Percentiles rank a stretch among this genome's conserved stretches.
Evolutionary conservation across 2,329 filamentous ascomycete genomes (phyloP).

Genomic region (Fusarium sp.): DNA sequence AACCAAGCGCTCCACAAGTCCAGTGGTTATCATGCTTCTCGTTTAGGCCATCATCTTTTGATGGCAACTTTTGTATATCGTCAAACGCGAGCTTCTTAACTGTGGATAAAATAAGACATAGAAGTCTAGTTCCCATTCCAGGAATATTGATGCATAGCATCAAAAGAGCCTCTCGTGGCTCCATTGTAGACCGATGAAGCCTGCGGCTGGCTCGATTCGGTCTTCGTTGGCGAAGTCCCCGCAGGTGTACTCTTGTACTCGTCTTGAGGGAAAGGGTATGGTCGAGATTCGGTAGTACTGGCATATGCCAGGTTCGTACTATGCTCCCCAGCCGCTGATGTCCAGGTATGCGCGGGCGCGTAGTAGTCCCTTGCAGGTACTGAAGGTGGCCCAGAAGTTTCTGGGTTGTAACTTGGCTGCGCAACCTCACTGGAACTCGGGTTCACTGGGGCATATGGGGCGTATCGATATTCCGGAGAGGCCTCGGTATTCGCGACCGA

Average conservation of each 20-base stretch:
- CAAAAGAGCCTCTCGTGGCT: conserved; percentile 58
- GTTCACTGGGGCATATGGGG: conserved; percentile 54
- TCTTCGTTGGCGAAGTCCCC: conserved; percentile 47
- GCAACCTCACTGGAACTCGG: conserved; percentile 49
- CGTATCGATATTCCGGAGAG: conserved; percentile 68
- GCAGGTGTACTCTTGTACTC: conserved; percentile 56
- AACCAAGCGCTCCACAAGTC: conserved; percentile 36
- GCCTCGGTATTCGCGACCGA: conserved; percentile 63
- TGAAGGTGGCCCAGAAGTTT: conserved; percentile 46
- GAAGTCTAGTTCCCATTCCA: conserved; percentile 63
- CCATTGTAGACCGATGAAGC: conserved; percentile 56
- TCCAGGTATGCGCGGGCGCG: conserved; percentile 63
- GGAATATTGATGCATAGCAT: conserved; percentile 66
- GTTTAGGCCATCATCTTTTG: conserved; percentile 35
- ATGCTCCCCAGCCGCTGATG: conserved; percentile 61
- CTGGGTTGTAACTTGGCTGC: conserved; percentile 48
- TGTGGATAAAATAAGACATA: conserved; percentile 4
- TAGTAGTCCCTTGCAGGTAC: conserved; percentile 63
- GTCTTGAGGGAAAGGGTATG: conserved; percentile 62
- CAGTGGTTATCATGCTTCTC: conserved; percentile 41
- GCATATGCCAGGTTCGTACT: conserved; percentile 59
- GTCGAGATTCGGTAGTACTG: conserved; percentile 57
- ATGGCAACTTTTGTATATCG: conserved; percentile 37
- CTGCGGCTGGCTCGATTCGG: conserved; percentile 54
- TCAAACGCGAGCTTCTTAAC: conserved; percentile 35